Evolutionary conservation across 2,329 filamentous ascomycete genomes (phyloP).

Genomic region (Alternaria metachromatica): DNA sequence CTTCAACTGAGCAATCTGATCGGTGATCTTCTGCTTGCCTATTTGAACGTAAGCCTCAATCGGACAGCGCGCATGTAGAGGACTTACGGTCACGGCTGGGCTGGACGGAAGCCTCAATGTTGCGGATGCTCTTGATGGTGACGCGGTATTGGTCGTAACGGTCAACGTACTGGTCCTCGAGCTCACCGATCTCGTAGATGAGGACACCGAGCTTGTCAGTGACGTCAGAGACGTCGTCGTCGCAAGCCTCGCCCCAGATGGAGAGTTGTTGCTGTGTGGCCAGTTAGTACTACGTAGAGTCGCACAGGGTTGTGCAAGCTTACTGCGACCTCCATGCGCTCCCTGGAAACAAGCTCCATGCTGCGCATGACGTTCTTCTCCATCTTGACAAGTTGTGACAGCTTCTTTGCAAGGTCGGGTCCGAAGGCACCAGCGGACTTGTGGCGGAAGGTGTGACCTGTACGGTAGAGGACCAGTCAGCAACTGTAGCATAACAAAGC

Average conservation of each 20-base stretch:
- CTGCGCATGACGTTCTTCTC: slow-evolving; percentile 99
- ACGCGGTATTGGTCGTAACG: slow-evolving; percentile 99
- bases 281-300: slow-evolving; percentile 24
- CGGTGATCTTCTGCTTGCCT: slow-evolving; percentile 99
- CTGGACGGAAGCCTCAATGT: slow-evolving; percentile 98
- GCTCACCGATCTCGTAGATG: slow-evolving; percentile 97
- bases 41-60: slow-evolving; percentile 4
- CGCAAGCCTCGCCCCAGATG: slow-evolving; percentile 92
- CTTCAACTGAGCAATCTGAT: slow-evolving; percentile 97
- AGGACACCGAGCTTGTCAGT: slow-evolving; percentile 98
- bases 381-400: slow-evolving; percentile 98
- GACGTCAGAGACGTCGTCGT: slow-evolving; percentile 98
- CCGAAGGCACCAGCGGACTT: slow-evolving; percentile 79
- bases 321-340: slow-evolving; percentile 98
- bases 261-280: slow-evolving; percentile 88
- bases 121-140: slow-evolving; percentile 98
- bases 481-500: neutral
- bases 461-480: slow-evolving; percentile 14
- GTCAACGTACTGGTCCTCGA: slow-evolving; percentile 98
- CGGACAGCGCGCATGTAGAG: neutral
- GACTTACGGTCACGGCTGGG: slow-evolving; percentile 91
- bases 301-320: slow-evolving; percentile 49
- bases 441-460: slow-evolving; percentile 74
- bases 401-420: slow-evolving; percentile 94
- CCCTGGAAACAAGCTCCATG: slow-evolving; percentile 90